Evolutionary conservation across 352 stramenopile species (phyloP), one percentile per base, ranked within the genome.

Genomic region (Globisporangium perplexum): DNA sequence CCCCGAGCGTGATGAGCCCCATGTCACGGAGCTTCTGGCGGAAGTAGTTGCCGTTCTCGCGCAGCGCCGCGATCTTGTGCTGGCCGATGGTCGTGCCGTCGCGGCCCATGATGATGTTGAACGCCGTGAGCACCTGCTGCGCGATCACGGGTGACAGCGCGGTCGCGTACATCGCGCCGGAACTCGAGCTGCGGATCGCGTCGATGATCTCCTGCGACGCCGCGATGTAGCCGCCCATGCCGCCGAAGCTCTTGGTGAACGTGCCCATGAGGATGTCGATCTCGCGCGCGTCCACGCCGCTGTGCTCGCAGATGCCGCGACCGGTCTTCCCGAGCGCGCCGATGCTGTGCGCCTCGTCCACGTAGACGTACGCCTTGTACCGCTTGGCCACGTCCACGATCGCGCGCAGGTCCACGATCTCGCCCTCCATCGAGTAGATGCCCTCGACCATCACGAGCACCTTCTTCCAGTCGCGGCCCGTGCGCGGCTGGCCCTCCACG

Each of bases 241-340:
- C 95, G 41, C 95, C 96, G 68, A 99, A 99, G 57, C 82, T 90
- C 82, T 99, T 99, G 10, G 94, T 99, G 69, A 99, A 99, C 23
- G 97, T 99, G 20, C 97, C 97, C 97, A 99, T 99, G 57, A 99
- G 74, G 39, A 99, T 88, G 64, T 99, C 96, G 42, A 99, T 88
- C 69, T 99, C 96, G 24, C 66, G 86, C 11, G 96, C 90, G 59
- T 99, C 86, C 26, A 99, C 96, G 18, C 90, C 90, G 23, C 70
- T 82, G 62, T 98, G 97, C 69, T 98, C 96, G 61, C 94, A 96
- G 53, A 97, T 96, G 52, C 96, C 96, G 31, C 95, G 78, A 35
- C 96, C 96, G n/a, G 91, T 98, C 15, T 76, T 71, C 31, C 96
- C 96, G 55, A 98, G 83, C 23, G 96, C 95, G 18, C 96, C 96